Evolutionary conservation across 2,329 filamentous ascomycete genomes (phyloP).

Genomic region (Neonectria coccinea): DNA sequence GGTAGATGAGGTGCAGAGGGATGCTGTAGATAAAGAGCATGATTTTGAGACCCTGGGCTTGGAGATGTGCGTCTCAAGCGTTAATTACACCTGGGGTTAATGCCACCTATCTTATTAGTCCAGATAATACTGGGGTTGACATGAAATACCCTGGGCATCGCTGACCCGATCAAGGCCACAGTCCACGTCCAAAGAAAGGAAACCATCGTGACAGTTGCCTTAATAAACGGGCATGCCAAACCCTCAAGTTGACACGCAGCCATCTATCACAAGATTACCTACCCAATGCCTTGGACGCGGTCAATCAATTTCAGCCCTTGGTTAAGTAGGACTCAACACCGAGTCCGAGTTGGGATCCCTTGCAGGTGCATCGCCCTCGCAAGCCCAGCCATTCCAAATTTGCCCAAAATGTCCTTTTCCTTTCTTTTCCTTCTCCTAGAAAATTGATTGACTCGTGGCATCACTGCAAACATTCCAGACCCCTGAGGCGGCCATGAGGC

Average conservation of each 20-base stretch:
- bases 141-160: too few relatives aligned
- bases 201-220: neutral
- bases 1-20: neutral
- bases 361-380: neutral
- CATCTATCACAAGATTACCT: neutral
- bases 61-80: neutral
- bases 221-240: neutral
- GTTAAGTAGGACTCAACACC: neutral
- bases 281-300: neutral
- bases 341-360: neutral
- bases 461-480: conserved; percentile 13
- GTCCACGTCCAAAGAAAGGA: neutral
- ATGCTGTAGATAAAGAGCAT: neutral
- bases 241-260: conserved; percentile 9
- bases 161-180: neutral
- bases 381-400: neutral
- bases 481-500: conserved; percentile 21
- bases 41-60: neutral
- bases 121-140: too few relatives aligned
- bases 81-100: neutral
- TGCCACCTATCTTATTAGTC: neutral
- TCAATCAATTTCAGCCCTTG: neutral
- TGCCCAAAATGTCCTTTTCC: neutral
- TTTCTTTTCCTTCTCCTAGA: neutral
- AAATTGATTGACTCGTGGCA: conserved; percentile 16